Conservation (phyloP, 202 grass and related monocot species). For the Cymbopogon flexuosus region DNA sequence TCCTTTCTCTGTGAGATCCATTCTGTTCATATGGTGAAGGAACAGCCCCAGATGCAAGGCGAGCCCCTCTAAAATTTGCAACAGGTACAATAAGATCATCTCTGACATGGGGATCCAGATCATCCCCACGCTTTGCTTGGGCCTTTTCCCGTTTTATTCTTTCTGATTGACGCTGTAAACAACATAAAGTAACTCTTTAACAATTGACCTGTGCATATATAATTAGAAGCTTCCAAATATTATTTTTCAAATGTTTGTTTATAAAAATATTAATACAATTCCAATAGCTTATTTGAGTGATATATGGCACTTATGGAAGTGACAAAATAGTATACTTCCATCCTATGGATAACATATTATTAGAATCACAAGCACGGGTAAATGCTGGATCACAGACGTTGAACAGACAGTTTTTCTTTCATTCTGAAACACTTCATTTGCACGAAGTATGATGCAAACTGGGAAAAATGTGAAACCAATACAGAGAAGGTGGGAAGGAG, state of each 20-base stretch:
- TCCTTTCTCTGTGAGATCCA: constrained; percentile 34
- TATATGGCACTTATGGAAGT: background rate
- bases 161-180: constrained; percentile 79
- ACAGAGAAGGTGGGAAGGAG: background rate
- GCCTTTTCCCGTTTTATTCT: constrained; percentile 79
- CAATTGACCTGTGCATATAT: background rate
- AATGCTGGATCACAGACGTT: background rate
- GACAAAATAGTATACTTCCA: background rate
- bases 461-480: background rate
- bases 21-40: constrained; percentile 68
- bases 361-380: background rate
- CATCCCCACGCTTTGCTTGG: constrained; percentile 75
- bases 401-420: background rate
- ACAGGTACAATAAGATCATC: constrained; percentile 75
- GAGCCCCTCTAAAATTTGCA: constrained; percentile 69
- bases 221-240: constrained; percentile 4
- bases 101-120: constrained; percentile 73
- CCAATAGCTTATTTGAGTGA: background rate
- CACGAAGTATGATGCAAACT: background rate
- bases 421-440: background rate
- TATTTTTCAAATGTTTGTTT: background rate
- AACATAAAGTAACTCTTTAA: constrained; percentile 15
- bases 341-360: constrained; percentile 7
- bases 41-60: constrained; percentile 69
- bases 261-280: background rate